These are phyloP conservation scores for Clavispora asparagi DNA, from an alignment of 805 yeast genomes.

Conservation along the genomic window DNA sequence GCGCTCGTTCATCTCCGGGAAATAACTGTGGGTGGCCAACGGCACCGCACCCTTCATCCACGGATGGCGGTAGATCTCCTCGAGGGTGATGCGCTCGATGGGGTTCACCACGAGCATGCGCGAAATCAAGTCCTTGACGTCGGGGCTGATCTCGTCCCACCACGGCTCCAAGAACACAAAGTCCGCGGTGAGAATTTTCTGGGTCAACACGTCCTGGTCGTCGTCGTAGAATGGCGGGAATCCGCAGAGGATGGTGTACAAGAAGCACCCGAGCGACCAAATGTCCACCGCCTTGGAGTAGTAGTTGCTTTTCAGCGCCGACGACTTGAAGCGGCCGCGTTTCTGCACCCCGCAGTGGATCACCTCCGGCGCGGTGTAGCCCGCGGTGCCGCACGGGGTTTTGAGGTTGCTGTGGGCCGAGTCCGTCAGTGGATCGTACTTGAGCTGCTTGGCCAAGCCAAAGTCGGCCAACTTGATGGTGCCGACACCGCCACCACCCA, in stretches of 20 bases:
- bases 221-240: conserved; percentile 97
- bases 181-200: conserved; percentile 75
- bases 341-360: conserved; percentile 74
- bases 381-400: conserved; percentile 99
- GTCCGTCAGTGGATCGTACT: conserved; percentile 45
- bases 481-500: conserved; percentile 94
- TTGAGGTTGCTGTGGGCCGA: conserved; percentile 51
- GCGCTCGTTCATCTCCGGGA: conserved; percentile 5
- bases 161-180: conserved; percentile 74
- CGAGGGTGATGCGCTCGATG: conserved; percentile 59
- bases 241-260: conserved; percentile 90
- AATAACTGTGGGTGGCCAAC: conserved; percentile 10
- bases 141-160: conserved; percentile 79
- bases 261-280: conserved; percentile 98
- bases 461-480: conserved; percentile 88
- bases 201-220: conserved; percentile 65
- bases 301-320: conserved; percentile 11
- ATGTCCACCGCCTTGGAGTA: conserved; percentile 94
- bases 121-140: conserved; percentile 67
- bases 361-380: conserved; percentile 97
- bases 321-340: conserved; percentile 11
- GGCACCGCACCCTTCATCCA: conserved; percentile 45
- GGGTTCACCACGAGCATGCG: conserved; percentile 71
- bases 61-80: conserved; percentile 68
- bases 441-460: conserved; percentile 86